A percentile compares a stretch with the other conserved stretches of the same genome.
Evolutionary conservation across 768 basidiomycete genomes (phyloP).

Genomic region (Pleurotus sapidus): DNA sequence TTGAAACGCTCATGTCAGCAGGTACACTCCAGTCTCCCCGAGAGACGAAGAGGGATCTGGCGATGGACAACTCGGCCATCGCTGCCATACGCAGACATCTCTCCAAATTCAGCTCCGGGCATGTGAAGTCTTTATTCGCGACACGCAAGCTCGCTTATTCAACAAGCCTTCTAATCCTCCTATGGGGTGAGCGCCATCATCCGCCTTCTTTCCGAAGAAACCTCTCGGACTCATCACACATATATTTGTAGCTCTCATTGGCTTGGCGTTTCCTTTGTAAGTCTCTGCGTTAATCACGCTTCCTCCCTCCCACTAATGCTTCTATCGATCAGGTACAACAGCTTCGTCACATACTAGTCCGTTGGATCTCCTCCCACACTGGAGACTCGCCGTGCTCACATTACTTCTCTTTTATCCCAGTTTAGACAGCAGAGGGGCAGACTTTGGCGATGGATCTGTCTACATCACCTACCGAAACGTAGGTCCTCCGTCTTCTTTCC

Average conservation of each 20-base stretch:
- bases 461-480: constrained; percentile 58
- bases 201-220: not conserved
- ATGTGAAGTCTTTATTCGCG: constrained; percentile 62
- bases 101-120: constrained; percentile 26
- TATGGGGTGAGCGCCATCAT: constrained; percentile 35
- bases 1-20: constrained; percentile 43
- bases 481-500: not conserved
- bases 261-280: constrained; percentile 74
- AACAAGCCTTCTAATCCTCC: constrained; percentile 57
- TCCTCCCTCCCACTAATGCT: constrained; percentile 24
- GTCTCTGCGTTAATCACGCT: constrained; percentile 25
- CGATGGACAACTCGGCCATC: constrained; percentile 12
- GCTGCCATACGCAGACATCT: constrained; percentile 34
- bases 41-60: not conserved
- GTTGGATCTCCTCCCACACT: constrained; percentile 12
- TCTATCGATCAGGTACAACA: constrained; percentile 35
- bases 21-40: constrained; percentile 13
- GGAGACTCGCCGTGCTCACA: not conserved
- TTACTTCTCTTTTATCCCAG: constrained; percentile 19
- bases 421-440: constrained; percentile 42
- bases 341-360: constrained; percentile 54
- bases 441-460: constrained; percentile 50
- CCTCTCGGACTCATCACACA: not conserved
- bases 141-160: constrained; percentile 64
- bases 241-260: constrained; percentile 56